These are phyloP conservation scores for Annona cherimola DNA, from an alignment of 164 flowering plant genomes.

Conservation along the genomic window DNA sequence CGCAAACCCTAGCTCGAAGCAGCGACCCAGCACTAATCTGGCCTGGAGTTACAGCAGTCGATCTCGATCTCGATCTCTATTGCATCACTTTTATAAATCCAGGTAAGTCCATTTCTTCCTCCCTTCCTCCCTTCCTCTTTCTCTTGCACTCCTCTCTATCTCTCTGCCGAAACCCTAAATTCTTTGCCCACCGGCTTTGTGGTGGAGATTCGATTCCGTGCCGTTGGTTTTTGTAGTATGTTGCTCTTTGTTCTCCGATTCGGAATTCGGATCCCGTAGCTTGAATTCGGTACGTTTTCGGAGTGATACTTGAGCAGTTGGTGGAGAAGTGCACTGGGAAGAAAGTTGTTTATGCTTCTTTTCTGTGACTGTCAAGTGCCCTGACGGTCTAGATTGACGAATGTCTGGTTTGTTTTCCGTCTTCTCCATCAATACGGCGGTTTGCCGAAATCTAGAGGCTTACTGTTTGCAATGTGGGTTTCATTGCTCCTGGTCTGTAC, in stretches of 20 bases:
- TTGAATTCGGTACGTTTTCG: neutral
- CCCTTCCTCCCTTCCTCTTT: neutral
- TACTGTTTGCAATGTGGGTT: neutral
- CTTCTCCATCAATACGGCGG: neutral
- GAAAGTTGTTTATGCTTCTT: no score
- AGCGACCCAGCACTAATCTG: neutral
- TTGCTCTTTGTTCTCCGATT: neutral
- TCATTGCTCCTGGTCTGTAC: neutral
- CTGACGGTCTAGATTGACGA: neutral
- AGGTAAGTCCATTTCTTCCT: conserved; percentile 6
- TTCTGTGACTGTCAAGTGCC: neutral
- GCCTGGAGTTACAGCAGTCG: conserved; percentile 13
- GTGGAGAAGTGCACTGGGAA: neutral
- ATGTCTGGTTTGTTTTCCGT: no score
- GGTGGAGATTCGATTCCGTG: neutral
- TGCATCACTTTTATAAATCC: conserved; percentile 5
- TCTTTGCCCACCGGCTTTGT: neutral
- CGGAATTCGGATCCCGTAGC: neutral
- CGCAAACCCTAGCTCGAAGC: conserved; percentile 19
- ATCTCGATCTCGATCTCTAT: conserved; percentile 16
- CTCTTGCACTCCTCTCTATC: neutral
- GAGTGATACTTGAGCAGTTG: neutral
- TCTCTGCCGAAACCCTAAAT: neutral
- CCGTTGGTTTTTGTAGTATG: neutral
- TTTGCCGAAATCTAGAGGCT: neutral